phyloP scores from a whole-genome alignment of 2,329 filamentous ascomycete genomes.

The Hypoxylon sp. region DNA sequence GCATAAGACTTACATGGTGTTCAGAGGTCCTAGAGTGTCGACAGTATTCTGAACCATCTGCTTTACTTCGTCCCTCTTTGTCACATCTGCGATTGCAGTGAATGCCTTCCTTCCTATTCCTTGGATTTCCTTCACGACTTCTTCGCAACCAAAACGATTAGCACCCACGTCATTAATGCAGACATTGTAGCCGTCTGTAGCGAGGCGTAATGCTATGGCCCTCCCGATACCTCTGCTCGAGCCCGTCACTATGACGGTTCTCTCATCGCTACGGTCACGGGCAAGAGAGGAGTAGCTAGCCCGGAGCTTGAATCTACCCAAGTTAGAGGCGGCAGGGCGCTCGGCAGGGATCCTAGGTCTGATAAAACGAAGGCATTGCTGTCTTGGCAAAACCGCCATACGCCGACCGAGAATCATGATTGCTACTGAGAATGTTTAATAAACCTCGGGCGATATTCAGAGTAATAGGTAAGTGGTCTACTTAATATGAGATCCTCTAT shows the following conservation, averaged over 20 bases:
- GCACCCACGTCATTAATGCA: constrained; percentile 74
- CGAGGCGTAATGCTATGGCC: constrained; percentile 74
- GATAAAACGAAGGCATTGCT: constrained; percentile 15
- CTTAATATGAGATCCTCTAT: not conserved
- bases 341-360: not conserved
- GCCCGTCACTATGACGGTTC: constrained; percentile 52
- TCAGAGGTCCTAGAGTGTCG: constrained; percentile 65
- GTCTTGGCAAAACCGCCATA: not conserved
- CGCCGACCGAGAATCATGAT: constrained; percentile 17
- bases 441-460: not conserved
- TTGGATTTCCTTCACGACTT: constrained; percentile 67
- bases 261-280: constrained; percentile 36
- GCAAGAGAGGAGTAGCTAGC: constrained; percentile 45
- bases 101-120: constrained; percentile 66
- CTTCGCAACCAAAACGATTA: constrained; percentile 67
- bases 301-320: not conserved
- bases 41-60: constrained; percentile 67
- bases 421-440: not conserved
- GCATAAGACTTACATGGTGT: constrained; percentile 54
- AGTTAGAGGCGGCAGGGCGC: not conserved
- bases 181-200: constrained; percentile 75
- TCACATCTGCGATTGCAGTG: constrained; percentile 72
- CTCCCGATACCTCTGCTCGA: constrained; percentile 65
- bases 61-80: constrained; percentile 66
- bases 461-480: not conserved